phyloP scores from a whole-genome alignment of 805 yeast species.

The Candida pseudoglaebosa region DNA sequence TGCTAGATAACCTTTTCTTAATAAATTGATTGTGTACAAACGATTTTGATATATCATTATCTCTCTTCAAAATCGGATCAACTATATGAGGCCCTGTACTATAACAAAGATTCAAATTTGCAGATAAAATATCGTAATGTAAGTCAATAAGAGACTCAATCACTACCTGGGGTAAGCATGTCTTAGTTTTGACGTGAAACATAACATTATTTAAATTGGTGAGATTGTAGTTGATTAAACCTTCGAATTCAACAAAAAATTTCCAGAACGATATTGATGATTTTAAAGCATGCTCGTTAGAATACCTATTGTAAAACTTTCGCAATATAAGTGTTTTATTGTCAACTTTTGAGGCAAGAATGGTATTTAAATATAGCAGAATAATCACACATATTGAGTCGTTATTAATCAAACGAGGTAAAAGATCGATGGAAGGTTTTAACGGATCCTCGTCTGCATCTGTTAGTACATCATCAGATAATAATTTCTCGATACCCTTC shows the following conservation, averaged over 20 bases:
- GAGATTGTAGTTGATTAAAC: slow-evolving; percentile 35
- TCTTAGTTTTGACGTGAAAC: slow-evolving; percentile 39
- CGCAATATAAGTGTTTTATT: slow-evolving; percentile 12
- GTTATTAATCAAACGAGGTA: slow-evolving; percentile 35
- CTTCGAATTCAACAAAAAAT: slow-evolving; percentile 52
- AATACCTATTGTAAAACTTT: slow-evolving; percentile 26
- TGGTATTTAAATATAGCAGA: slow-evolving; percentile 27
- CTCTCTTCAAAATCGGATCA: slow-evolving; percentile 12
- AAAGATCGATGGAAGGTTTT: slow-evolving; percentile 8
- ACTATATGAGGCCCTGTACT: slow-evolving; percentile 9
- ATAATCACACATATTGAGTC: slow-evolving; percentile 36
- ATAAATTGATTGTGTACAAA: slow-evolving; percentile 23
- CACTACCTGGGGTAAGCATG: slow-evolving; percentile 45
- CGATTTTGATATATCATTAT: slow-evolving; percentile 24
- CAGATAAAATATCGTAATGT: slow-evolving; percentile 16
- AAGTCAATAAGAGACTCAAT: slow-evolving; percentile 34
- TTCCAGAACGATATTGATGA: slow-evolving; percentile 53
- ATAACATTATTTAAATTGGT: slow-evolving; percentile 44
- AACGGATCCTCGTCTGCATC: neutral
- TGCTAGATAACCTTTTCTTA: slow-evolving; percentile 17
- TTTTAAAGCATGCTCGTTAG: slow-evolving; percentile 27
- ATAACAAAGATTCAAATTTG: slow-evolving; percentile 11
- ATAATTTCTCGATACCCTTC: slow-evolving; percentile 11
- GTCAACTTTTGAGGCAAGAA: slow-evolving; percentile 16
- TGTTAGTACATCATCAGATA: neutral